Conservation (phyloP, 1,284 basidiomycete species). For the Volvariella volvacea region DNA sequence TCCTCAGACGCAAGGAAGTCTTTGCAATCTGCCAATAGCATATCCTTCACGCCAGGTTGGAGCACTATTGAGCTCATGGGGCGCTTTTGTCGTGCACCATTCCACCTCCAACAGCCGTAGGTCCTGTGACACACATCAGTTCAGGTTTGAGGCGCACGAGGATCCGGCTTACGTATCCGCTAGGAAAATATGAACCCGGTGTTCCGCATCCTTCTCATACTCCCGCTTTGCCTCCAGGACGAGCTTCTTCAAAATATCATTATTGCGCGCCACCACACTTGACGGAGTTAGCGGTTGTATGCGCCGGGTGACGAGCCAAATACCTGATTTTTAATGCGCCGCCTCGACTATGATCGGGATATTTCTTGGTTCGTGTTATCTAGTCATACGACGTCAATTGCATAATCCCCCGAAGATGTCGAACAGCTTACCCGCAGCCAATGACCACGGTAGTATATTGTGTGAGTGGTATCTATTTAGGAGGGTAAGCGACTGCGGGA, state of each 20-base stretch:
- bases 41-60: slow-evolving; percentile 80
- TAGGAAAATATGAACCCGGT: slow-evolving; percentile 81
- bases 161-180: slow-evolving; percentile 65
- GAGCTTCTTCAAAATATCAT: slow-evolving; percentile 77
- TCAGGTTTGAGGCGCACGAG: slow-evolving; percentile 6
- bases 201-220: slow-evolving; percentile 83
- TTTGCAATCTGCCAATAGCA: slow-evolving; percentile 77
- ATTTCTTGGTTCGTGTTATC: slow-evolving; percentile 74
- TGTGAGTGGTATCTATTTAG: slow-evolving; percentile 74
- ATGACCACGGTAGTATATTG: slow-evolving; percentile 80
- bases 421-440: slow-evolving; percentile 63
- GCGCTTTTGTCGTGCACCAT: slow-evolving; percentile 77
- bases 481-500: slow-evolving; percentile 13
- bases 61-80: slow-evolving; percentile 84
- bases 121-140: slow-evolving; percentile 32
- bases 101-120: slow-evolving; percentile 77
- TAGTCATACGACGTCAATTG: slow-evolving; percentile 26
- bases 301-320: slow-evolving; percentile 5
- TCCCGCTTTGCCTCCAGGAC: slow-evolving; percentile 80
- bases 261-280: slow-evolving; percentile 79
- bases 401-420: slow-evolving; percentile 7
- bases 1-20: slow-evolving; percentile 80
- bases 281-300: slow-evolving; percentile 13
- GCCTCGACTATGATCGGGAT: slow-evolving; percentile 64
- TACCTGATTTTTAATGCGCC: slow-evolving; percentile 75